These are phyloP conservation scores for Dioszegia crocea DNA, from an alignment of 768 basidiomycete genomes.

Conservation along the genomic window DNA sequence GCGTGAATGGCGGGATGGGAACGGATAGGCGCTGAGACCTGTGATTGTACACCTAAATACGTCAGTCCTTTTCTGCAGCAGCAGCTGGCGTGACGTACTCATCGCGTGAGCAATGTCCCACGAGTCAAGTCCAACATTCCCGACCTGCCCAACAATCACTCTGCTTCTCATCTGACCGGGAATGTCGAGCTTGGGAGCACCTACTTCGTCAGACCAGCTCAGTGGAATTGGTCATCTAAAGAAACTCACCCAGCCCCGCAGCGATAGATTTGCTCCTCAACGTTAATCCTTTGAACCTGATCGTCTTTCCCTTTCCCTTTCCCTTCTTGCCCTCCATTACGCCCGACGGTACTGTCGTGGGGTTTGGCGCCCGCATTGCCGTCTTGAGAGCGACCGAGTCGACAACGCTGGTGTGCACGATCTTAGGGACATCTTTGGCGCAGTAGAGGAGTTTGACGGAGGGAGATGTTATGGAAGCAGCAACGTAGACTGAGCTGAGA, in stretches of 20 bases:
- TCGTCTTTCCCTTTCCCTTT: constrained; percentile 9
- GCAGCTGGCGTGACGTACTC: constrained; percentile 2
- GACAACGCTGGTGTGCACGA: constrained; percentile 16
- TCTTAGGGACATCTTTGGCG: constrained; percentile 16
- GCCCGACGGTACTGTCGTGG: constrained; percentile 8
- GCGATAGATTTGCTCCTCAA: constrained; percentile 15
- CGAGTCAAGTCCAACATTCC: constrained; percentile 4
- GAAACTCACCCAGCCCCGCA: constrained; percentile 14
- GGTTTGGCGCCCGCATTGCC: constrained; percentile 20
- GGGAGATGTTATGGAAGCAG: constrained; percentile 2
- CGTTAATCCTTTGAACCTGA: constrained; percentile 21
- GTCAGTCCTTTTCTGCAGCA: neutral
- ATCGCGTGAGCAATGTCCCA: constrained; percentile 21
- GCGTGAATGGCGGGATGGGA: constrained; percentile 23
- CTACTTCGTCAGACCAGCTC: neutral
- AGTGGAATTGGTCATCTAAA: neutral
- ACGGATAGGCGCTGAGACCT: constrained; percentile 18
- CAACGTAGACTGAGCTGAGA: constrained; percentile 18
- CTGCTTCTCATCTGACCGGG: constrained; percentile 3
- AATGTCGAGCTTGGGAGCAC: constrained; percentile 15
- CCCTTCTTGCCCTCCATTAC: constrained; percentile 6
- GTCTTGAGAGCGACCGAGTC: constrained; percentile 16
- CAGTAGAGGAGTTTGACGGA: constrained; percentile 11
- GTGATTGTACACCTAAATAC: constrained; percentile 11
- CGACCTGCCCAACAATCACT: constrained; percentile 10